Evolutionary conservation across 805 yeast species (phyloP).

Genomic region (Lachancea quebecensis): DNA sequence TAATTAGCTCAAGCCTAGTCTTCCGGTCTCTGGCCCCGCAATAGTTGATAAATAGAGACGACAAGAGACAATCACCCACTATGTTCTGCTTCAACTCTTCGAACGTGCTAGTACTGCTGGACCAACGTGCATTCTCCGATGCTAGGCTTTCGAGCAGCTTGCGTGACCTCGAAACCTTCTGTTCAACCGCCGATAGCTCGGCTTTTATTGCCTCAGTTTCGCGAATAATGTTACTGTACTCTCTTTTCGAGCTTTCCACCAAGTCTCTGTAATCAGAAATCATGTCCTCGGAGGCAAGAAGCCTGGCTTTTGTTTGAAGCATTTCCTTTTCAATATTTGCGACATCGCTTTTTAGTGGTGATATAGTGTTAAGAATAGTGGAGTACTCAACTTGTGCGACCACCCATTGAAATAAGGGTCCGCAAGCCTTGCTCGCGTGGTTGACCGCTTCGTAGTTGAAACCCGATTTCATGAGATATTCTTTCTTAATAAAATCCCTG

Average conservation of each 20-base stretch:
- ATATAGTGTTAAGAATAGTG: slow-evolving; percentile 58
- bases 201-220: slow-evolving; percentile 68
- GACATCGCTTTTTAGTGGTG: slow-evolving; percentile 69
- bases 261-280: slow-evolving; percentile 62
- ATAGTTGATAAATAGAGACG: slow-evolving; percentile 56
- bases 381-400: slow-evolving; percentile 81
- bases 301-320: slow-evolving; percentile 54
- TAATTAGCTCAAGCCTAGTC: slow-evolving; percentile 34
- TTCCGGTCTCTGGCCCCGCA: slow-evolving; percentile 52
- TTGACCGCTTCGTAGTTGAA: slow-evolving; percentile 69
- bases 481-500: slow-evolving; percentile 49
- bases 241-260: slow-evolving; percentile 59
- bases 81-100: slow-evolving; percentile 38
- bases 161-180: slow-evolving; percentile 56
- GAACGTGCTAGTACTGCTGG: slow-evolving; percentile 46
- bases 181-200: slow-evolving; percentile 59
- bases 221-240: slow-evolving; percentile 68
- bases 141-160: slow-evolving; percentile 56
- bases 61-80: slow-evolving; percentile 59
- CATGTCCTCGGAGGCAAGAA: slow-evolving; percentile 76
- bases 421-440: slow-evolving; percentile 92
- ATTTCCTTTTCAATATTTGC: slow-evolving; percentile 51
- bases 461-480: slow-evolving; percentile 54
- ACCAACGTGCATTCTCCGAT: slow-evolving; percentile 71
- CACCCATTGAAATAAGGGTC: slow-evolving; percentile 86